Evolutionary conservation across 1,284 basidiomycete species (phyloP), one percentile per base, ranked within the genome.

Genomic region (Malassezia pachydermatis): DNA sequence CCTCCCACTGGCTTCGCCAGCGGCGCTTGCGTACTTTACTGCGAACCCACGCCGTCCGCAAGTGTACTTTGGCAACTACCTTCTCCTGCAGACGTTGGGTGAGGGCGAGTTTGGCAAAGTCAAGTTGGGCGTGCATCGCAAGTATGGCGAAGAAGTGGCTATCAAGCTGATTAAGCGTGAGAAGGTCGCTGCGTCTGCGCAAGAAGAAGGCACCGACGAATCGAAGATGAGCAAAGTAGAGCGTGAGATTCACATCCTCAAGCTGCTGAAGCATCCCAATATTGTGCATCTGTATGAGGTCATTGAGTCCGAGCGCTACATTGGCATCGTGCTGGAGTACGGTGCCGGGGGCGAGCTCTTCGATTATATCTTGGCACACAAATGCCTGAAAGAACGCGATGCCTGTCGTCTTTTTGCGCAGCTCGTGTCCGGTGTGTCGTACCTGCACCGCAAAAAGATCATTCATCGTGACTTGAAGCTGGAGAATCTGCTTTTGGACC

Each of bases 41-140:
- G 68, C 68, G 30, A 65, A 71, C 33, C 68, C 68, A 5, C 53
- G 67, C 27, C 54, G 68, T 10, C 68, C 69, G 56, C 68, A 71
- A 51, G 68, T 71, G 27, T 64, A 69, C 55, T 71, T 71, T 63
- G 68, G 68, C 50, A 60, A 65, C 51, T 71, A 71, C 39, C 63
- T 71, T 39, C 51, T 71, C 23, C 61, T 71, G 17, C 68, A 71
- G 48, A 71, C 68, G 16, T 54, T 71, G 17, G 70, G 94, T 37
- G 92, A 99, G 74, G 94, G 94, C 62, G 94, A 99, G 76, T 98
- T 98, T 71, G 94, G 92, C 48, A 99, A 99, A 73, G 92, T 99
- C 75, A 99, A 98, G 73, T 81, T 99, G 22, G 94, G 94, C 8
- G 78, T 99, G 38, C 92, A 98, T 72, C 83, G 87, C 43, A 59